These are phyloP conservation scores for Pythium aristosporum DNA, from an alignment of 352 stramenopile genomes.

Conservation along the genomic window DNA sequence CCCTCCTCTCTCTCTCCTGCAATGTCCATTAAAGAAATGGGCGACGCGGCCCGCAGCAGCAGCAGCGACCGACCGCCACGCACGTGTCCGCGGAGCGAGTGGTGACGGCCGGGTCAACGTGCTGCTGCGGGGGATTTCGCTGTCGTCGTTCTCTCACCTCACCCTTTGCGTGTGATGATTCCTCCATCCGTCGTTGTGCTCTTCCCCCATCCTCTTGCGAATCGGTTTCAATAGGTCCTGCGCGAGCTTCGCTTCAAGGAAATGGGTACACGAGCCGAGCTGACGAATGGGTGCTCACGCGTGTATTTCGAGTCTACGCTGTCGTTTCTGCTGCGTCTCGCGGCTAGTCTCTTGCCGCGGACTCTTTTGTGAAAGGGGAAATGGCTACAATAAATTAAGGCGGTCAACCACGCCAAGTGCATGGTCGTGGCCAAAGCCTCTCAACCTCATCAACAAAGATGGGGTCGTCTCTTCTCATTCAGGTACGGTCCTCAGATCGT, in stretches of 20 bases:
- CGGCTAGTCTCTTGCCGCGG: too few species aligned
- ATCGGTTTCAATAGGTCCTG: background rate
- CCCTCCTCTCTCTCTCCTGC: slow-evolving; percentile 25
- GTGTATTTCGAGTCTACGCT: slow-evolving; percentile 2
- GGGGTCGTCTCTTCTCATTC: too few species aligned
- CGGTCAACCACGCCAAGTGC: background rate
- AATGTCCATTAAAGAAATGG: slow-evolving; percentile 42
- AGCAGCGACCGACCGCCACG: slow-evolving; percentile 9
- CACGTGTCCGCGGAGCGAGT: slow-evolving; percentile 11
- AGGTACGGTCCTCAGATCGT: slow-evolving; percentile 9
- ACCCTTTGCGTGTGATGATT: background rate
- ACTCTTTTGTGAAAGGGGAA: background rate
- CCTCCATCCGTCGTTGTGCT: background rate
- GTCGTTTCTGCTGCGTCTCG: too few species aligned
- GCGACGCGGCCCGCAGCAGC: slow-evolving; percentile 17
- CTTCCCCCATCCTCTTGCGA: too few species aligned
- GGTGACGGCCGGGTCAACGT: slow-evolving; percentile 5
- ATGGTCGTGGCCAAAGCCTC: too few species aligned
- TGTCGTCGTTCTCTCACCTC: slow-evolving; percentile 24
- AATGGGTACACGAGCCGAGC: too few species aligned
- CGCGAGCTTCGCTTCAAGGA: background rate
- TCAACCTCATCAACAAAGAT: too few species aligned
- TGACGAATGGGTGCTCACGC: background rate
- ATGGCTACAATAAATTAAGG: slow-evolving; percentile 13
- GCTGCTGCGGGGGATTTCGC: slow-evolving; percentile 16